Percentiles rank a stretch among this genome's conserved stretches.
phyloP scores from a whole-genome alignment of 176 grass and related monocot genomes.

The Oryza brachyantha region DNA sequence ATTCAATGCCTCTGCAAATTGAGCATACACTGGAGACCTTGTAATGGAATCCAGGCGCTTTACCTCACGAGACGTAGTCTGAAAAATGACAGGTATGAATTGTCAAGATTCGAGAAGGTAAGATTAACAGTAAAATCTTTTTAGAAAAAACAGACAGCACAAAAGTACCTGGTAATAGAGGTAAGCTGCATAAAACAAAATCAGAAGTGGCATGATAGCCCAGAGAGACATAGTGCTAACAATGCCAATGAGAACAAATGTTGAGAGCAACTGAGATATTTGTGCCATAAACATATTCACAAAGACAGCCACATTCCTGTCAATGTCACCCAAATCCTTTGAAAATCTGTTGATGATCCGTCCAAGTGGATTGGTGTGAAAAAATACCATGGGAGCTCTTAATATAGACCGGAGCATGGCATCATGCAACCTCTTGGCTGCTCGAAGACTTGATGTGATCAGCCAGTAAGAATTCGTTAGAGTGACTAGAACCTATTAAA shows the following conservation, averaged over 20 bases:
- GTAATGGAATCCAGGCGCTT: conserved; percentile 96
- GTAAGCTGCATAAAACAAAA: conserved; percentile 95
- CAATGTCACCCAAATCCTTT: conserved; percentile 93
- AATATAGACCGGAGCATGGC: conserved; percentile 94
- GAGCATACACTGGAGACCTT: conserved; percentile 95
- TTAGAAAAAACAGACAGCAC: conserved; percentile 8
- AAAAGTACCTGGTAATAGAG: conserved; percentile 93
- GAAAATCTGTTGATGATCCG: conserved; percentile 98
- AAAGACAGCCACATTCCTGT: conserved; percentile 80
- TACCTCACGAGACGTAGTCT: conserved; percentile 89
- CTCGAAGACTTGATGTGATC: conserved; percentile 75
- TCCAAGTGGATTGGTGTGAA: conserved; percentile 98
- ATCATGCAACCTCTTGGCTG: conserved; percentile 86
- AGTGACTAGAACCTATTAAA: conserved; percentile 68
- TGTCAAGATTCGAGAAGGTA: conserved; percentile 36
- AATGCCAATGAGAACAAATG: conserved; percentile 94
- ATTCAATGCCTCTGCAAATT: conserved; percentile 95
- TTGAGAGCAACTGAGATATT: conserved; percentile 91
- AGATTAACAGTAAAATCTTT: conserved; percentile 18
- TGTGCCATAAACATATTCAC: conserved; percentile 93
- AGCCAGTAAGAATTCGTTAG: conserved; percentile 89
- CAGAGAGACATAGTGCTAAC: conserved; percentile 96
- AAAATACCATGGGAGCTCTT: conserved; percentile 98
- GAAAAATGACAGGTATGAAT: conserved; percentile 37
- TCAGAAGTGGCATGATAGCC: conserved; percentile 95